phyloP scores from a whole-genome alignment of 2,329 filamentous ascomycete genomes.

The Penicillium sp. region DNA sequence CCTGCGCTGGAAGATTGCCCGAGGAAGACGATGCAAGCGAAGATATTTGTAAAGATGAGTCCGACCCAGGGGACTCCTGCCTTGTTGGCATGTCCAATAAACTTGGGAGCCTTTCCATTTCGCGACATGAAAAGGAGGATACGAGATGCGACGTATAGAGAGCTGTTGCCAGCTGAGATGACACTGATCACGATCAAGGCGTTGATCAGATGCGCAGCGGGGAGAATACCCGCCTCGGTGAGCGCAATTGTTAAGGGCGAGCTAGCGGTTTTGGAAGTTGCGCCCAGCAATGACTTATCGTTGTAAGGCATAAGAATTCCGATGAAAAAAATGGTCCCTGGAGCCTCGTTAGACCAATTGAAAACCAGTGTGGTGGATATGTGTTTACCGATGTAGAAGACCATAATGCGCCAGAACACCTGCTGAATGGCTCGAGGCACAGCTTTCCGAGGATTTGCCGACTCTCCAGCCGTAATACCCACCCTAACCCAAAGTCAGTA shows the following conservation, averaged over 20 bases:
- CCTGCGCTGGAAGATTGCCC: conserved; percentile 32
- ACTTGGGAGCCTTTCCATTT: conserved; percentile 65
- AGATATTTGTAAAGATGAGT: conserved; percentile 67
- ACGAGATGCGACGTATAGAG: conserved; percentile 73
- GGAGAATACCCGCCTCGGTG: conserved; percentile 69
- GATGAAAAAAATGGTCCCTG: conserved; percentile 69
- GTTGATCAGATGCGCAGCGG: conserved; percentile 74
- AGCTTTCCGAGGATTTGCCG: conserved; percentile 44
- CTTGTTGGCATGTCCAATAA: conserved; percentile 66
- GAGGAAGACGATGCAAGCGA: conserved; percentile 51
- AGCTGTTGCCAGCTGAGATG: conserved; percentile 69
- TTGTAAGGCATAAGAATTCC: conserved; percentile 72
- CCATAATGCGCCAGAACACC: conserved; percentile 44
- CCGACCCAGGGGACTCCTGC: conserved; percentile 61
- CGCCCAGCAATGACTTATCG: conserved; percentile 61
- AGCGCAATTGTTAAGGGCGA: conserved; percentile 74
- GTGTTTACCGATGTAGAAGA: conserved; percentile 59
- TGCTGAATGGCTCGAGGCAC: conserved; percentile 46
- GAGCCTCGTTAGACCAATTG: background rate
- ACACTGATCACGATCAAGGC: conserved; percentile 73
- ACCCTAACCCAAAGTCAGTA: conserved; percentile 25
- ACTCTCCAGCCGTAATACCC: conserved; percentile 37
- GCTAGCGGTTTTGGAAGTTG: conserved; percentile 62
- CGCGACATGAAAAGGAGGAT: conserved; percentile 75
- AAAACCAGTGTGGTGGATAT: background rate